A percentile compares a stretch with the other conserved stretches of the same genome.
Evolutionary conservation across 116 monocot species (phyloP).

Genomic region (Papilionanthe hybrid): DNA sequence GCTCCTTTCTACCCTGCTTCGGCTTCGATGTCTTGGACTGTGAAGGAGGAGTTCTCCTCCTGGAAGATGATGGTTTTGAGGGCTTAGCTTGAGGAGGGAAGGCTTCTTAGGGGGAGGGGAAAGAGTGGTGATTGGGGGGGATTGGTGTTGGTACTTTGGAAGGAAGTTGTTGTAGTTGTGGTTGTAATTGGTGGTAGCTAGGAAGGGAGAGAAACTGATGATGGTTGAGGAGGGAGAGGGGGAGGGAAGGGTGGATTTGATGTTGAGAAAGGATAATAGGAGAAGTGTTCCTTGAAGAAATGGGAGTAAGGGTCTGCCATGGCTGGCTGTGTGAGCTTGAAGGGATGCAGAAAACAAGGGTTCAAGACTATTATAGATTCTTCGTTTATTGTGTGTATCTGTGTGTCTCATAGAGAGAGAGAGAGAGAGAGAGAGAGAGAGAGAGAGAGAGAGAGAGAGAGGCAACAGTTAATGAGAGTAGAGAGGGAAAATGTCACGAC

Average conservation of each 20-base stretch:
- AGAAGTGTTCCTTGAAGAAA: constrained; percentile 49
- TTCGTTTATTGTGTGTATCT: neutral
- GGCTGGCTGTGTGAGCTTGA: constrained; percentile 12
- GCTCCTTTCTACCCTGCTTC: neutral
- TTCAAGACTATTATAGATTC: constrained; percentile 17
- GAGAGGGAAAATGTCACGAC: constrained; percentile 17
- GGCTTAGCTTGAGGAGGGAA: constrained; percentile 67
- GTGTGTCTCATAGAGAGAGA: neutral
- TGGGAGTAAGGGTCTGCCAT: constrained; percentile 65
- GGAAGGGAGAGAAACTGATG: constrained; percentile 8
- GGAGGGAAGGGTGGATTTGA: constrained; percentile 16
- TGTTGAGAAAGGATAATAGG: constrained; percentile 33
- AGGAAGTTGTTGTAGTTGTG: constrained; percentile 26
- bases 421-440: constrained; percentile 9
- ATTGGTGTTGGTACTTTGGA: constrained; percentile 9
- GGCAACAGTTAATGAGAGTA: neutral
- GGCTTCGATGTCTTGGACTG: constrained; percentile 11
- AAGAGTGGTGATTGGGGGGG: constrained; percentile 17
- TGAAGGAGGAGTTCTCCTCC: neutral
- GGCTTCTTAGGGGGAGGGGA: constrained; percentile 65
- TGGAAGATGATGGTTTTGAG: constrained; percentile 11
- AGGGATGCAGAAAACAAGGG: constrained; percentile 7
- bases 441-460: constrained; percentile 3
- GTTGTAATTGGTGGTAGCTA: constrained; percentile 35
- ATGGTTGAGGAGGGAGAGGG: neutral